Conservation (phyloP, 1,284 basidiomycete genomes). For the Cystobasidium pallidum region DNA sequence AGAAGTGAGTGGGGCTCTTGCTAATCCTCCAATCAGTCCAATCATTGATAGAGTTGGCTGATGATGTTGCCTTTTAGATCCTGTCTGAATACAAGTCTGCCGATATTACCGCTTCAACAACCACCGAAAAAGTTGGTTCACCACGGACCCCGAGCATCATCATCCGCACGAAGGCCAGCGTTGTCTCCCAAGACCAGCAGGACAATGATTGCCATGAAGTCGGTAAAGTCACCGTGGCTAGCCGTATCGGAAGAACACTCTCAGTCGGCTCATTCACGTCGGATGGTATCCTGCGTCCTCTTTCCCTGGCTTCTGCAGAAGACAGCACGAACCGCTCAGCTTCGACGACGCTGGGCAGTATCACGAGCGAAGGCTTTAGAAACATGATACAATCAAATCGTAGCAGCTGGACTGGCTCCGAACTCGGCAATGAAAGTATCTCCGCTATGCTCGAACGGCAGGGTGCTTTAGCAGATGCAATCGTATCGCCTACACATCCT, state of each 20-base stretch:
- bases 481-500: neutral
- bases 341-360: slow-evolving; percentile 13
- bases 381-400: slow-evolving; percentile 41
- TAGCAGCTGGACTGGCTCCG: slow-evolving; percentile 40
- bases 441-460: slow-evolving; percentile 27
- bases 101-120: neutral
- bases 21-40: too few species aligned
- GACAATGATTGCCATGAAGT: slow-evolving; percentile 15
- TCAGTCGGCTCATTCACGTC: slow-evolving; percentile 24
- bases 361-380: slow-evolving; percentile 34
- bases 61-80: neutral
- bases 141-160: slow-evolving; percentile 30
- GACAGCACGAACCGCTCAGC: slow-evolving; percentile 16
- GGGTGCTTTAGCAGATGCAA: slow-evolving; percentile 21
- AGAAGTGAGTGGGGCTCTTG: too few species aligned
- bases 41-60: too few species aligned
- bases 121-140: neutral
- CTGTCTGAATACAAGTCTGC: slow-evolving; percentile 5
- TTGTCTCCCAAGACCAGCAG: neutral
- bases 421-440: slow-evolving; percentile 32
- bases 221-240: slow-evolving; percentile 29
- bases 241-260: slow-evolving; percentile 15
- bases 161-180: slow-evolving; percentile 23
- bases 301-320: slow-evolving; percentile 8
- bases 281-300: slow-evolving; percentile 28